Evolutionary conservation across 2,329 filamentous ascomycete genomes (phyloP).

Genomic region (Aspergillus neotritici): DNA sequence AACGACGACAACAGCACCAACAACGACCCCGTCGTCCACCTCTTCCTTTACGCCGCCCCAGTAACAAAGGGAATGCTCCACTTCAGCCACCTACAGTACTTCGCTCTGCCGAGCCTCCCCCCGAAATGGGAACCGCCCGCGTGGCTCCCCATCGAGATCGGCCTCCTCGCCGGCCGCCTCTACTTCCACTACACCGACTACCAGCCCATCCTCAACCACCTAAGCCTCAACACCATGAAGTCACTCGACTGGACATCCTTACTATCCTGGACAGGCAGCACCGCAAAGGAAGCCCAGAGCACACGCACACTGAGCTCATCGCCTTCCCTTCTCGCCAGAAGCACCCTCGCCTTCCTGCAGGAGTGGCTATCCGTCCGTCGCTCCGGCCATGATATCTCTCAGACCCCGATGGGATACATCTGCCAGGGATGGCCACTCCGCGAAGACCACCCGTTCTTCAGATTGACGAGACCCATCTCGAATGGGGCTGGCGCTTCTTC

Average conservation of each 20-base stretch:
- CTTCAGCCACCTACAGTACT: slow-evolving; percentile 53
- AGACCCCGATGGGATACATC: slow-evolving; percentile 34
- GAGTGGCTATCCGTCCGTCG: slow-evolving; percentile 31
- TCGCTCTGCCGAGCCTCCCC: slow-evolving; percentile 47
- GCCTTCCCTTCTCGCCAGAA: slow-evolving; percentile 2
- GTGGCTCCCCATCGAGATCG: slow-evolving; percentile 55
- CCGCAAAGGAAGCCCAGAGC: not conserved
- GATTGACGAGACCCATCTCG: not conserved
- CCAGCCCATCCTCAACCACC: not conserved
- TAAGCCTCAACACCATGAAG: not conserved
- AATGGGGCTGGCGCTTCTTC: too few relatives aligned
- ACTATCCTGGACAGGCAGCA: not conserved
- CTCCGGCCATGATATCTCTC: slow-evolving; percentile 30
- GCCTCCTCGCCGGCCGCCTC: slow-evolving; percentile 55
- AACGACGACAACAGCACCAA: not conserved
- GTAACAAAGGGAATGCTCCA: slow-evolving; percentile 55
- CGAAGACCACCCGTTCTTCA: slow-evolving; percentile 26
- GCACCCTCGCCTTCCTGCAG: slow-evolving; percentile 25
- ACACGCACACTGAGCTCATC: too few relatives aligned
- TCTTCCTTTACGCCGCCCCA: slow-evolving; percentile 56
- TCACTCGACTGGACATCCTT: too few relatives aligned
- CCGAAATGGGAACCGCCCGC: slow-evolving; percentile 38
- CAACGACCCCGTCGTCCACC: slow-evolving; percentile 28
- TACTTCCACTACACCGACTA: slow-evolving; percentile 42
- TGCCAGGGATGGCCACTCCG: slow-evolving; percentile 25